Base-by-base conservation (phyloP, 2,329 filamentous ascomycete species). In the Botrytis sinoallii region DNA sequence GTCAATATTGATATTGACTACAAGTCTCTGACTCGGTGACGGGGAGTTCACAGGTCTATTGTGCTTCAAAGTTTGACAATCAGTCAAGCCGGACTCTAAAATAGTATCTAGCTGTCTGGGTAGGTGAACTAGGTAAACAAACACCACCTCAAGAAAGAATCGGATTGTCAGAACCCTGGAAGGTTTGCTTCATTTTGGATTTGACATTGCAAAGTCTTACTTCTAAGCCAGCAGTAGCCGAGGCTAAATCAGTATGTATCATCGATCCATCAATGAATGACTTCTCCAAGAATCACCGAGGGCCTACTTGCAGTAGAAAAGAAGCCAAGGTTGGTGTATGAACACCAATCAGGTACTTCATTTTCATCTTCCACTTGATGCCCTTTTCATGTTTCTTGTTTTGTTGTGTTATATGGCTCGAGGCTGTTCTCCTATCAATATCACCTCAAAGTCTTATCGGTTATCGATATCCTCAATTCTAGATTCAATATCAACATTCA, bases 401-500 rank as follows among this genome's bases (percentile, higher is more conserved):
- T 29, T n/a, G 12, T 18, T 55, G 25, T 16, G 22, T 52, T 6
- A 12, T n/a, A 29, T 20, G 44, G 44, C 20, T 22, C 44, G 52
- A 29, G 52, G 14, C 32, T 25, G 32, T 38, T 38, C 20, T n/a
- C 60, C 60, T 20, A 63, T 63, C 60, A 63, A 40, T 10, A 18
- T 18, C 38, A 63, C 7, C 32, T 44, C n/a, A 29, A 68, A 57
- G 66, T 57, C 66, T 68, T 68, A 68, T 68, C 66, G 18, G 3
- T 68, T 68, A 68, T 68, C 66, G 66, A 68, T 68, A 67, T 67
- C 65, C 48, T 40, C 32, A n/a, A 67, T 64, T 63, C 38, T 40
- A 63, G 61, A 64, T 67, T 29, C 65, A 12, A 38, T 4, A 40
- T 61, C 35, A 25, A 40, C 16, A 25, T 55, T 57, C 35, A 42